phyloP scores from a whole-genome alignment of 441 rosid species.

The Breynia disticha region DNA sequence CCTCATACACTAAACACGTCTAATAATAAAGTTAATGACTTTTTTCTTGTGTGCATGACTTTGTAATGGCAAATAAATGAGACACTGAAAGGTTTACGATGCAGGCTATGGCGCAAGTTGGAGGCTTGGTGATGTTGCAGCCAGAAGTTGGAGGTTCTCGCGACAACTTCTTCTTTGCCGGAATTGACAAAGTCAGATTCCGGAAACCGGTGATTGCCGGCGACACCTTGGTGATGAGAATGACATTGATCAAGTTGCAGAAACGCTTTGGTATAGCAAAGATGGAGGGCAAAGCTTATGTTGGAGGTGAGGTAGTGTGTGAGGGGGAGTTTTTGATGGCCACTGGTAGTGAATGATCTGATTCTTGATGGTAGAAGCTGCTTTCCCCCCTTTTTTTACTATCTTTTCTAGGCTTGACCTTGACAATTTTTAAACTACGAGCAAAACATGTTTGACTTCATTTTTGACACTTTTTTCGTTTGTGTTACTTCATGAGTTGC shows the following conservation, averaged over 20 bases:
- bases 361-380: neutral
- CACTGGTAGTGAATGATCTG: constrained; percentile 31
- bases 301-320: constrained; percentile 53
- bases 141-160: constrained; percentile 75
- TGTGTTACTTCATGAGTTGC: too few species aligned
- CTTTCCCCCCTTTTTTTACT: neutral
- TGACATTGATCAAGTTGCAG: constrained; percentile 75
- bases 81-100: neutral
- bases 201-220: constrained; percentile 85
- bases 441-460: too few species aligned
- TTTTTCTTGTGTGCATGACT: too few species aligned
- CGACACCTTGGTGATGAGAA: constrained; percentile 80
- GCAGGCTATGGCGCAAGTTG: constrained; percentile 90
- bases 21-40: too few species aligned
- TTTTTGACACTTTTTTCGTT: too few species aligned
- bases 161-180: constrained; percentile 70
- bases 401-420: neutral
- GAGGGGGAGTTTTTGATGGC: constrained; percentile 89
- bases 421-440: neutral
- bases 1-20: too few species aligned
- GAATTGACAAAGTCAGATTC: constrained; percentile 74
- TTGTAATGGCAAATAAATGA: too few species aligned
- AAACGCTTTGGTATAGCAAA: constrained; percentile 72
- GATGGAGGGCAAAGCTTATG: constrained; percentile 65
- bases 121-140: constrained; percentile 83